Evolutionary conservation across 1,284 basidiomycete species (phyloP).

Genomic region (Pseudozyma hubeiensis): DNA sequence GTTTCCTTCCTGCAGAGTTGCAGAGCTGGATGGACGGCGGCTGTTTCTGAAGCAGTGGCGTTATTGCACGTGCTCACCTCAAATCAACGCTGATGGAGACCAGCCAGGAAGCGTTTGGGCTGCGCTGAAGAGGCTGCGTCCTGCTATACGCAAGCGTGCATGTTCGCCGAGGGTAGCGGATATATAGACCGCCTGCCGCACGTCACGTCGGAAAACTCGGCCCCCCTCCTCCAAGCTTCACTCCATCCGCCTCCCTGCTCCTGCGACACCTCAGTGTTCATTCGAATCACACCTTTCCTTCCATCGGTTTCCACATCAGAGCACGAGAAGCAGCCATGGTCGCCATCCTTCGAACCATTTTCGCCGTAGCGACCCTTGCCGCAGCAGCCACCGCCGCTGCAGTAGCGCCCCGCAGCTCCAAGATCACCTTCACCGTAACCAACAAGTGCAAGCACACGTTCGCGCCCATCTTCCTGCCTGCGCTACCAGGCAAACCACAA

Average conservation of each 20-base stretch:
- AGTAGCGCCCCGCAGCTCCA: constrained; percentile 33
- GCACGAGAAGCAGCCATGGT: constrained; percentile 22
- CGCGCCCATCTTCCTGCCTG: constrained; percentile 43
- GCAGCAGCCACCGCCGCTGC: constrained; percentile 21
- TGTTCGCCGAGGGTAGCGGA: constrained; percentile 8
- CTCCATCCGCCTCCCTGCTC: neutral
- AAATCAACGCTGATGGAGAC: no score
- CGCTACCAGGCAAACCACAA: constrained; percentile 31
- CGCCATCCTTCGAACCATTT: constrained; percentile 27
- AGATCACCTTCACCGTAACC: constrained; percentile 42
- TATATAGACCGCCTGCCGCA: constrained; percentile 9
- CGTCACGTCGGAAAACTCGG: neutral
- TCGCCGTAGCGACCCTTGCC: constrained; percentile 20
- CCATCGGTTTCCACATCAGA: neutral
- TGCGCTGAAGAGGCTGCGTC: neutral
- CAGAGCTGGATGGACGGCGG: no score
- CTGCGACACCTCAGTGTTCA: neutral
- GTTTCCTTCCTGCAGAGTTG: no score
- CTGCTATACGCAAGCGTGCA: constrained; percentile 4
- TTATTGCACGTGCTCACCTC: neutral
- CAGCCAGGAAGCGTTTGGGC: no score
- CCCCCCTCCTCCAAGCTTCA: neutral
- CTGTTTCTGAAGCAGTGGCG: no score
- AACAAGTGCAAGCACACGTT: constrained; percentile 51
- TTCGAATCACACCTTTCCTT: neutral